Percentiles rank a stretch among this genome's conserved stretches.
Conservation (phyloP, 768 basidiomycete species). For the Agrocybe chaxingu region DNA sequence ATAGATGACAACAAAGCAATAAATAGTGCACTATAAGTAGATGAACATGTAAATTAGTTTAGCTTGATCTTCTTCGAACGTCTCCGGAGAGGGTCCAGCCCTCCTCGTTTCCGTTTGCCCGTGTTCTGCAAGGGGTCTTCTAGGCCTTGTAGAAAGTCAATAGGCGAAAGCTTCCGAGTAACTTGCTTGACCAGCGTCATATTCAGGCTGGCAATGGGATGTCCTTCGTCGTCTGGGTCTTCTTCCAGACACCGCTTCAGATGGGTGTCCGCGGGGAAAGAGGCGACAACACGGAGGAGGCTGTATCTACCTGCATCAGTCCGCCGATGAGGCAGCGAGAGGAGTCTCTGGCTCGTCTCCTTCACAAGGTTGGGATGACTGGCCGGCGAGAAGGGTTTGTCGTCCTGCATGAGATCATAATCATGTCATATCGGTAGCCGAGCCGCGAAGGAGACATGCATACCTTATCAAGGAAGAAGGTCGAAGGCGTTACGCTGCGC, state of each 20-base stretch:
- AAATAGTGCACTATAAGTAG: too few species aligned
- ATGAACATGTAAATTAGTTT: conserved; percentile 3
- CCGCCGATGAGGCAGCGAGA: conserved; percentile 29
- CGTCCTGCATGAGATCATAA: conserved; percentile 24
- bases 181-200: conserved; percentile 37
- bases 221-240: conserved; percentile 33
- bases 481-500: conserved; percentile 38
- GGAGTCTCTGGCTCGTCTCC: conserved; percentile 22
- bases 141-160: conserved; percentile 30
- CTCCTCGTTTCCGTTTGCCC: conserved; percentile 22
- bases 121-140: conserved; percentile 21
- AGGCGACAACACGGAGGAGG: conserved; percentile 37
- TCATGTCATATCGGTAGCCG: background rate
- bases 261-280: conserved; percentile 37
- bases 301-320: conserved; percentile 36
- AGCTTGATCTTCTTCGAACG: conserved; percentile 16
- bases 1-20: too few species aligned
- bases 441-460: background rate
- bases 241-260: conserved; percentile 36
- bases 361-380: conserved; percentile 28
- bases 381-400: conserved; percentile 28
- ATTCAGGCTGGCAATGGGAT: conserved; percentile 40
- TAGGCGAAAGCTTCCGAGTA: conserved; percentile 33
- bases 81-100: conserved; percentile 1
- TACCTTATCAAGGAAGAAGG: conserved; percentile 40